phyloP scores from a whole-genome alignment of 1,284 basidiomycete species.

The Somion occarium region DNA sequence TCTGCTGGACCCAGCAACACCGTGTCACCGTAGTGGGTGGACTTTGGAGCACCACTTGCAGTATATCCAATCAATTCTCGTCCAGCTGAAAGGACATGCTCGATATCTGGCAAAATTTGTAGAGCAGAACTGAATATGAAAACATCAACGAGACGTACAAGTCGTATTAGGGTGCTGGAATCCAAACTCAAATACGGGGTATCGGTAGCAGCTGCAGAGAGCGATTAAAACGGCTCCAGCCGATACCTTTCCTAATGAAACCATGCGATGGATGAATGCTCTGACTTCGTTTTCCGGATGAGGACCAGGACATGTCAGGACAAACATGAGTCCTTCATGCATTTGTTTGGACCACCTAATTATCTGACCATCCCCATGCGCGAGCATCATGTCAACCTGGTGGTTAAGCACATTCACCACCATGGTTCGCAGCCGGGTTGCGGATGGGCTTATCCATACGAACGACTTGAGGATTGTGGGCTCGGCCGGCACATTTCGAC shows the following conservation, averaged over 20 bases:
- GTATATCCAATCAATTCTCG: not conserved
- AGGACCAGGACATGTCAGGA: not conserved
- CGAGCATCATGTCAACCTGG: not conserved
- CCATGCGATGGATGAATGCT: not conserved
- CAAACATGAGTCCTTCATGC: not conserved
- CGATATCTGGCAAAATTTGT: not conserved
- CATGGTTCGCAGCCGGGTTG: not conserved
- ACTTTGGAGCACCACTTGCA: not conserved
- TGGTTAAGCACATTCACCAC: not conserved
- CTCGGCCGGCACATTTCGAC: not conserved
- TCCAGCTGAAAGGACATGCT: not conserved
- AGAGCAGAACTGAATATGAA: too few relatives aligned
- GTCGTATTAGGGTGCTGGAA: not conserved
- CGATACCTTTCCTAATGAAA: not conserved
- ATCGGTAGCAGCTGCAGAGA: not conserved
- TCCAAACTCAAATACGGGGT: not conserved
- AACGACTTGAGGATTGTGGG: not conserved
- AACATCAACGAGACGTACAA: too few relatives aligned
- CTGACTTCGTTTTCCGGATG: not conserved
- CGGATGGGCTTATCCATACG: not conserved
- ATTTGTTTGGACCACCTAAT: not conserved
- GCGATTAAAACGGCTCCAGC: not conserved
- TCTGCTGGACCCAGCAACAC: not conserved
- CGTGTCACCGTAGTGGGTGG: not conserved
- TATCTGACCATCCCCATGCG: not conserved